Percentiles rank a stretch among this genome's conserved stretches.
Evolutionary conservation across 2,329 filamentous ascomycete genomes (phyloP).

Genomic region (Penicillium sp.): DNA sequence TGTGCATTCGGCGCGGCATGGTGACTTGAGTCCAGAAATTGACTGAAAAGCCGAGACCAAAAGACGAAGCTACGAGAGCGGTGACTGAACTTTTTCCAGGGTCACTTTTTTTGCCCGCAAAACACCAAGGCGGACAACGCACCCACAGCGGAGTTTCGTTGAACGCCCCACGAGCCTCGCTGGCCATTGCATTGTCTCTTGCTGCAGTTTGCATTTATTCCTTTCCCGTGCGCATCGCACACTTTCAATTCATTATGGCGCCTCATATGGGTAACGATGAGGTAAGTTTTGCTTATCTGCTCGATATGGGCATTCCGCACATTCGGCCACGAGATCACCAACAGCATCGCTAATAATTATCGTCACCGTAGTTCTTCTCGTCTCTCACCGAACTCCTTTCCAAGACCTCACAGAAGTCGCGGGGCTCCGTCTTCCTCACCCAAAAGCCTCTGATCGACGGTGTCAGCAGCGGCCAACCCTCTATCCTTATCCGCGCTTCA

Average conservation of each 20-base stretch:
- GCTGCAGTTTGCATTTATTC: constrained; percentile 6
- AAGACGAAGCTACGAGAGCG: constrained; percentile 9
- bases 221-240: constrained; percentile 1
- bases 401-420: constrained; percentile 39
- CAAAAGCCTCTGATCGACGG: constrained; percentile 40
- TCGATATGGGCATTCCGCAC: constrained; percentile 1
- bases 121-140: constrained; percentile 19
- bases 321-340: constrained; percentile 12
- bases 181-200: constrained; percentile 13
- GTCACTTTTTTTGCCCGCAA: constrained; percentile 18
- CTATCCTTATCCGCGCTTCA: constrained; percentile 78
- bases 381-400: constrained; percentile 41
- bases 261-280: constrained; percentile 43
- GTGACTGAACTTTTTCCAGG: constrained; percentile 24
- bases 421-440: constrained; percentile 45
- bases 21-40: constrained; percentile 7
- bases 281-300: constrained; percentile 26
- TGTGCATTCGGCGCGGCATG: constrained; percentile 39
- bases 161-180: constrained; percentile 12
- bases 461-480: constrained; percentile 64
- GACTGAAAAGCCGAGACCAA: not conserved
- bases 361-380: constrained; percentile 41
- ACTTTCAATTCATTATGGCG: constrained; percentile 27
- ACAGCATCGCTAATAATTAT: constrained; percentile 16
- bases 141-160: constrained; percentile 25